Base-by-base conservation (phyloP, 2,329 filamentous ascomycete genomes). In the Diaporthe sp. region DNA sequence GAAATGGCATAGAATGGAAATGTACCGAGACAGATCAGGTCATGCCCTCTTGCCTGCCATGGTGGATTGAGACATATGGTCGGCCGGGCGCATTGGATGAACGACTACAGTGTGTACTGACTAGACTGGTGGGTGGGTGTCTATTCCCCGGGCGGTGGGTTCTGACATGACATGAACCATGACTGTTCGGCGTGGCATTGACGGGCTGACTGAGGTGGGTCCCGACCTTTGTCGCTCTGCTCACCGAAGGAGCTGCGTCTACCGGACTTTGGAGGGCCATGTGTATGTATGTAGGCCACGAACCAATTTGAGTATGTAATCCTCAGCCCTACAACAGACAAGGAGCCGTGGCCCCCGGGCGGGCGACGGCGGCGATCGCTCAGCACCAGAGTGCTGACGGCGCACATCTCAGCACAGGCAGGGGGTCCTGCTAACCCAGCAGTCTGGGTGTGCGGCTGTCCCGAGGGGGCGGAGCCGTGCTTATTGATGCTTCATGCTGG, bases 301-400 rank as follows among this genome's bases (percentile, higher is more conserved):
- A 67, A n/a, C 58, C 19, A 39, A 37, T 22, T 19, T 3, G 12
- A 28, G 65, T 42, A 51, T 67, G 68, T 73, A 55, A 31, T 39
- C 44, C 67, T 76, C 75, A 76, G 75, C 75, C 75, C 75, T 76
- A 55, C 53, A 15, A 74, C 69, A 73, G 37, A 51, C 72, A 61
- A 69, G 75, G 75, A 58, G 68, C 65, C 51, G 49, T 46, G 69
- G 58, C 25, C 58, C 70, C 57, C 37, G 49, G 9, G 34, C 34
- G 12, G 13, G 17, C 31, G n/a, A 57, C 59, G 37, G 70, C 44
- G 44, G 42, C 71, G 71, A 73, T 73, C 71, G 37, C 58, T 65
- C 71, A 73, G 71, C 71, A 55, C 22, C 49, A 53, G 31, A 25
- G n/a, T 55, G 71, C 71, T 65, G 71, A 73, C 71, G 58, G 71